Conservation (phyloP, 345 rosid genomes). For the Lepidium sativum region DNA sequence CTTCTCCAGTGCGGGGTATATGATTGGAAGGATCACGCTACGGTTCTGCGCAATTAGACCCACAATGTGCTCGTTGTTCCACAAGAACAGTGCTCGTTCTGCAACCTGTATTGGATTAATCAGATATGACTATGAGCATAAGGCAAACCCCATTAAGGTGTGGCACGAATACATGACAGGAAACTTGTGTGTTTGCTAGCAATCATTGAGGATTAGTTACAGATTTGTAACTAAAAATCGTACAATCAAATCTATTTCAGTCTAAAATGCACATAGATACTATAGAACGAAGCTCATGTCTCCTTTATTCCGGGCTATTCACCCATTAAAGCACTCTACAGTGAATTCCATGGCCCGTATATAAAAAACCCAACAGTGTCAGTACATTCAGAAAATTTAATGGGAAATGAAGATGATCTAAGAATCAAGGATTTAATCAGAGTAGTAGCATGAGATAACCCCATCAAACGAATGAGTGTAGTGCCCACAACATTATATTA, state of each 20-base stretch:
- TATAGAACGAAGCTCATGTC: not conserved
- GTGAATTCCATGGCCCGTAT: not conserved
- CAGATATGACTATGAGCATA: not conserved
- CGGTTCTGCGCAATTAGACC: constrained; percentile 69
- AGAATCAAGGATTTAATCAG: not conserved
- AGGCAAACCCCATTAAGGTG: not conserved
- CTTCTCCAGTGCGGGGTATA: constrained; percentile 64
- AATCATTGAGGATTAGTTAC: not conserved
- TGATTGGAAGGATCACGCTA: constrained; percentile 64
- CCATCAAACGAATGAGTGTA: not conserved
- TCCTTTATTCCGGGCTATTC: not conserved
- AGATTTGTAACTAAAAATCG: not conserved
- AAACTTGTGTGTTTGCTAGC: not conserved
- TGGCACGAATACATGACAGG: not conserved
- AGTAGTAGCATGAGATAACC: not conserved
- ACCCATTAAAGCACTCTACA: not conserved
- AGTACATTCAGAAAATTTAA: not conserved
- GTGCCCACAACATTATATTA: not conserved
- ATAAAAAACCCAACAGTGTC: not conserved
- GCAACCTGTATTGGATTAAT: constrained; percentile 44
- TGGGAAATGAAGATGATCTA: not conserved
- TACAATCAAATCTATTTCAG: not conserved
- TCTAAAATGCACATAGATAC: not conserved
- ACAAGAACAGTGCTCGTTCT: constrained; percentile 73
- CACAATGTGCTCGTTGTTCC: constrained; percentile 89